Evolutionary conservation across 306 rosid genomes (phyloP).

Genomic region (Notholithocarpus densiflorus): DNA sequence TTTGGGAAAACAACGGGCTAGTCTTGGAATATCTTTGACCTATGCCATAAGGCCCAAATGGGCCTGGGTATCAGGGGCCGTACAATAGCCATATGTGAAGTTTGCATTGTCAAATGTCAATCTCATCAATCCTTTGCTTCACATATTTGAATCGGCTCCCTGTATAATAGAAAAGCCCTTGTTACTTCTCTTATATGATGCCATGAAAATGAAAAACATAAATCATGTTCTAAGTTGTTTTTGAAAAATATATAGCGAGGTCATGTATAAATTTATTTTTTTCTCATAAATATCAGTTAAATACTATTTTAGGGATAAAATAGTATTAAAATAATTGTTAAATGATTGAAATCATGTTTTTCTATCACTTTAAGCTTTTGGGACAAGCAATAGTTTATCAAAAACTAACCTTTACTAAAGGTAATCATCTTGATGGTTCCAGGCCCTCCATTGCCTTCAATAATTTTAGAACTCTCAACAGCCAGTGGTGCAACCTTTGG

Average conservation of each 20-base stretch:
- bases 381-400: no score
- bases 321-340: no score
- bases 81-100: slow-evolving; percentile 5
- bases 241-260: neutral
- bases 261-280: neutral
- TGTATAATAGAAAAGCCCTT: neutral
- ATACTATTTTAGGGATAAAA: no score
- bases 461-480: slow-evolving; percentile 16
- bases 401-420: slow-evolving; percentile 7
- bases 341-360: neutral
- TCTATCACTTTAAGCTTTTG: no score
- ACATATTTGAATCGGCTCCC: neutral
- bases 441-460: slow-evolving; percentile 40
- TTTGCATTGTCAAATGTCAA: slow-evolving; percentile 25
- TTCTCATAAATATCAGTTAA: no score
- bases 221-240: neutral
- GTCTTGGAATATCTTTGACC: no score
- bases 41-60: no score
- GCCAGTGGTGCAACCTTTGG: slow-evolving; percentile 19
- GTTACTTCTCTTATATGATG: no score
- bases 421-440: slow-evolving; percentile 39
- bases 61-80: no score
- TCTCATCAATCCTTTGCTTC: slow-evolving; percentile 21
- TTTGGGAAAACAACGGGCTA: no score
- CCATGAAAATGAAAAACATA: no score